Base-by-base conservation (phyloP, 805 yeast genomes). In the Cyberlindnera nakhonratchasimensis region DNA sequence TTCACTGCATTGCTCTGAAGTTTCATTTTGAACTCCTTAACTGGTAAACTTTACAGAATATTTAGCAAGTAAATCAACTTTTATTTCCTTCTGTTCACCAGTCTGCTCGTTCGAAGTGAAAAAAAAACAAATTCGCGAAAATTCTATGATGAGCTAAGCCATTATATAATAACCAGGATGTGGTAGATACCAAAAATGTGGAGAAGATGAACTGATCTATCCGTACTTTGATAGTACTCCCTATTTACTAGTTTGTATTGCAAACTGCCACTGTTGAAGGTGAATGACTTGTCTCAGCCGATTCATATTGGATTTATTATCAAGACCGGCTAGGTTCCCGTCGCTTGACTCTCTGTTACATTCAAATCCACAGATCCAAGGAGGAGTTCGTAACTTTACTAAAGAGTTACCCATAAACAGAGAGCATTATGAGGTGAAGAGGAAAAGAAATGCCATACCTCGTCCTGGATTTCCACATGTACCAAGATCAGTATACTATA, bases 1-100 rank as follows among this genome's bases (percentile, higher is more conserved):
- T 77, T 77, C 23, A 81, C 75, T 23, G 96, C 96, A 45, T 77
- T 72, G 16, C 80, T 83, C 57, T 82, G 86, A 48, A 83, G 77
- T 74, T 81, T 87, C 89, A 80, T 82, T 37, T 28, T 25, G n/a
- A 47, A 34, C 7, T 21, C 14, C 7, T 9, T n/a, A n/a, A n/a
- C n/a, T n/a, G n/a, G n/a, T n/a, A n/a, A 28, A 28, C 6, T 7
- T 10, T n/a, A 28, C 9, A 10, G 30, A 28, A 28, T n/a, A 28
- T 11, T 11, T 6, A n/a, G 9, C 7, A 28, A 28, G n/a, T 28
- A n/a, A 28, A 11, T 7, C 16, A 11, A 28, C n/a, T n/a, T n/a
- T n/a, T n/a, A n/a, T n/a, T 23, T 23, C 26, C 26, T 23, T 12
- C 16, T 16, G 37, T 23, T 12, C 26, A 9, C n/a, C n/a, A n/a